phyloP scores from a whole-genome alignment of 2,329 filamentous ascomycete species.

The Leptographium wingfieldii region DNA sequence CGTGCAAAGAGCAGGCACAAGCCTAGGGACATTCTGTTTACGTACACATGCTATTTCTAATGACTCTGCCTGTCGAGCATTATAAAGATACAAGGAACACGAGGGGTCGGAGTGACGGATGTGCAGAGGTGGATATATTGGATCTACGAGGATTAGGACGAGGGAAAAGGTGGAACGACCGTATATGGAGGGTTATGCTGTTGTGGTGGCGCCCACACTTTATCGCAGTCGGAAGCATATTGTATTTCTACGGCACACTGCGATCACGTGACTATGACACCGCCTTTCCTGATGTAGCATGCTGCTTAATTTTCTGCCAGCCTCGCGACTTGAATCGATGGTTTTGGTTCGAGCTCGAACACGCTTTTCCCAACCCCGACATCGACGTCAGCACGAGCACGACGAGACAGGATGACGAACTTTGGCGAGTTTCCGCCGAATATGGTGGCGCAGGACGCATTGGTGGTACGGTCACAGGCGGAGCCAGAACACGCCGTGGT shows the following conservation, averaged over 20 bases:
- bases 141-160: not conserved
- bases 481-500: slow-evolving; percentile 47
- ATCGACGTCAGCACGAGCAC: not conserved
- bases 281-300: not conserved
- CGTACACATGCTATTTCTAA: not conserved
- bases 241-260: not conserved
- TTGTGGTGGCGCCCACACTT: not conserved
- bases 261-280: not conserved
- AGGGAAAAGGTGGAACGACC: not conserved
- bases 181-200: not conserved
- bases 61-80: not conserved
- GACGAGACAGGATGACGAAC: slow-evolving; percentile 34
- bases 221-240: not conserved
- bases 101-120: not conserved
- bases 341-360: not conserved
- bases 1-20: not conserved
- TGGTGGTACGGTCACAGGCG: slow-evolving; percentile 44
- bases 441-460: slow-evolving; percentile 51
- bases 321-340: not conserved
- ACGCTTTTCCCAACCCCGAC: not conserved
- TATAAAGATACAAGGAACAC: not conserved
- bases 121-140: not conserved
- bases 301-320: not conserved
- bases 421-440: slow-evolving; percentile 54
- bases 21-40: not conserved